Evolutionary conservation across 257 asterid genomes (phyloP).

Genomic region (Scutellaria baicalensis): DNA sequence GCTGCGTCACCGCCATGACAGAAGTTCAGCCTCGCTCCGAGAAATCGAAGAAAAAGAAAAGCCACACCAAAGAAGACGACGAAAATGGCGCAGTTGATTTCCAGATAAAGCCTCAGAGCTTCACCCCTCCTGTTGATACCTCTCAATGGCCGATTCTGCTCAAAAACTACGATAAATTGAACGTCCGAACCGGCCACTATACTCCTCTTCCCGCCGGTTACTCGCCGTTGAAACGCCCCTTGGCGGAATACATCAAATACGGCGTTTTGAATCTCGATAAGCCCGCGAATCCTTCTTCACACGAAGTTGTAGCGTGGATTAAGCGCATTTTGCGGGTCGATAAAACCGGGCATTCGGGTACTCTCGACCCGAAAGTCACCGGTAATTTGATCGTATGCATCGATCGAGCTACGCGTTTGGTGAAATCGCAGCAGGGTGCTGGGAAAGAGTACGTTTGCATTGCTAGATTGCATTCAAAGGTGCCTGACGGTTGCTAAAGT

Average conservation of each 20-base stretch:
- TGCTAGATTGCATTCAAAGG: constrained; percentile 69
- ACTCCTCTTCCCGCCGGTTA: constrained; percentile 78
- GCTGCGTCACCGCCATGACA: constrained; percentile 34
- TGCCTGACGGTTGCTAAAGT: constrained; percentile 61
- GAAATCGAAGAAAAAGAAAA: constrained; percentile 55
- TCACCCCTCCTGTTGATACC: constrained; percentile 57
- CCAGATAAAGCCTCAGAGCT: constrained; percentile 66
- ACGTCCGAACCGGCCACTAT: constrained; percentile 81
- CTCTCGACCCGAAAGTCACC: constrained; percentile 78
- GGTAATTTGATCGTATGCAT: constrained; percentile 80
- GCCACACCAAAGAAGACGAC: constrained; percentile 22
- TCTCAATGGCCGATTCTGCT: constrained; percentile 81
- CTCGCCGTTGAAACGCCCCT: constrained; percentile 82
- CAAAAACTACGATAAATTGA: constrained; percentile 66
- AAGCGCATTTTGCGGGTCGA: constrained; percentile 71
- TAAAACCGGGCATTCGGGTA: constrained; percentile 83
- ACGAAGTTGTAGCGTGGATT: constrained; percentile 86
- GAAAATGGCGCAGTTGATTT: constrained; percentile 26
- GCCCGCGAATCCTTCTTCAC: constrained; percentile 82
- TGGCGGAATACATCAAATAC: constrained; percentile 62
- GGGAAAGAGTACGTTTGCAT: constrained; percentile 81
- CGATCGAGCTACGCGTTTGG: constrained; percentile 78
- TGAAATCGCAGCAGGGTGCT: constrained; percentile 85
- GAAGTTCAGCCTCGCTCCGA: constrained; percentile 53
- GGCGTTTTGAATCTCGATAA: constrained; percentile 76